Evolutionary conservation across 306 rosid species (phyloP), one percentile per base, ranked within the genome.

Genomic region (Canavalia gladiata): DNA sequence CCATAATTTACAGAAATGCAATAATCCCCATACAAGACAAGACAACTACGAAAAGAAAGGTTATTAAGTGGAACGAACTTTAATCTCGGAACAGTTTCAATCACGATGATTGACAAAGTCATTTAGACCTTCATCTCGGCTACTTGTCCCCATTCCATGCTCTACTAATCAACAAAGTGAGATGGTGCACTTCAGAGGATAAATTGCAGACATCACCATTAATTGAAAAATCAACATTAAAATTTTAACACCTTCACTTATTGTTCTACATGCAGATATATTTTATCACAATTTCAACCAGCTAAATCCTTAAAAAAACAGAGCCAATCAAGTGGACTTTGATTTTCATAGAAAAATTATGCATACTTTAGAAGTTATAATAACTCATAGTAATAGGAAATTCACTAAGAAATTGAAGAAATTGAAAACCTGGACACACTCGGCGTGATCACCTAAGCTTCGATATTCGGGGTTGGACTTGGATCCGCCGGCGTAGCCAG

Each of bases 401-500:
- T 54, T 54, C 8, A n/a, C 2, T 8, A 1, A 67, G 6, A 10
- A 13, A 28, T 12, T 1, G 7, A 47, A 25, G 25, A 76, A 74
- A 79, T 35, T 18, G 46, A 49, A 80, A 72, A 94, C 98, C 96
- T 90, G 95, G 6, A 95, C 94, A 66, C 92, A 90, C 79, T 95
- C 98, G 9, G 98, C 93, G 58, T 95, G 99, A 77, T 91, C 88
- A 33, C 90, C 97, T 72, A 91, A 86, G 86, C 90, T 95, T 78
- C 97, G 84, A 56, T 90, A 95, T 86, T 91, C 97, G 4, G 99
- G 99, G 72, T 90, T 89, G 79, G 58, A 63, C 81, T 90, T 95
- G 70, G 96, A 84, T 73, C 99, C 99, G 2, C 99, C 99, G 50
- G 98, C 86, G 57, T 95, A 95, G 43, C 98, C 97, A 3, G 77